Base-by-base conservation (phyloP, 1,139 yeast genomes). In the Magnusiomyces starmeri region DNA sequence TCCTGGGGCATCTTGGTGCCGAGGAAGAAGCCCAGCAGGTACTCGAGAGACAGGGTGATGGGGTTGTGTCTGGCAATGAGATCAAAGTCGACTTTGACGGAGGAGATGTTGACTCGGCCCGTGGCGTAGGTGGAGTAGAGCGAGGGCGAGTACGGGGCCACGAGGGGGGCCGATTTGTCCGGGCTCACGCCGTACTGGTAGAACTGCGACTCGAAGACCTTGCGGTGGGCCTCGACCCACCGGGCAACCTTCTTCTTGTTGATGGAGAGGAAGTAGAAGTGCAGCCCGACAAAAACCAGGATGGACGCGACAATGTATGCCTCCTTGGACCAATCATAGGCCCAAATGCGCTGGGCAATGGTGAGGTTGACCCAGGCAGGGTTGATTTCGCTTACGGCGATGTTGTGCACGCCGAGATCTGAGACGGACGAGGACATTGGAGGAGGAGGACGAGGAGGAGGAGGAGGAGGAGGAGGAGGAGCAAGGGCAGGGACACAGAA, bases 51-150 rank as follows among this genome's bases (percentile, higher is more conserved):
- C 78, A 83, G 77, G 60, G 85, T 74, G 59, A 87, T 73, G 41
- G 84, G 62, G 69, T 90, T 92, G 68, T 88, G 90, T 72, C 98
- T 84, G 56, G 95, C 82, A 59, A 79, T 74, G 68, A 89, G 75
- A 55, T 75, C 78, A 65, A 89, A 74, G 58, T 76, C 79, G 52
- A 84, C 75, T 54, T 77, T 71, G 54, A 88, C 72, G 56, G 78
- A 76, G 57, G 80, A 81, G 58, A 92, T 77, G 67, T 86, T 84
- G 57, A 79, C 73, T 67, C 98, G 82, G 46, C 98, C 98, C 53
- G 95, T 78, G 45, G 97, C 96, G 67, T 87, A 92, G 47, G 88
- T 75, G 18, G 92, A 74, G 68, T 70, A 89, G 55, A 79, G 75
- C 63, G 86, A 85, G 46, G 85, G 74, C 51, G 83, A 80, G 66